These are phyloP conservation scores for Fomitopsis palustris DNA, from an alignment of 1,284 basidiomycete species.

Conservation along the genomic window DNA sequence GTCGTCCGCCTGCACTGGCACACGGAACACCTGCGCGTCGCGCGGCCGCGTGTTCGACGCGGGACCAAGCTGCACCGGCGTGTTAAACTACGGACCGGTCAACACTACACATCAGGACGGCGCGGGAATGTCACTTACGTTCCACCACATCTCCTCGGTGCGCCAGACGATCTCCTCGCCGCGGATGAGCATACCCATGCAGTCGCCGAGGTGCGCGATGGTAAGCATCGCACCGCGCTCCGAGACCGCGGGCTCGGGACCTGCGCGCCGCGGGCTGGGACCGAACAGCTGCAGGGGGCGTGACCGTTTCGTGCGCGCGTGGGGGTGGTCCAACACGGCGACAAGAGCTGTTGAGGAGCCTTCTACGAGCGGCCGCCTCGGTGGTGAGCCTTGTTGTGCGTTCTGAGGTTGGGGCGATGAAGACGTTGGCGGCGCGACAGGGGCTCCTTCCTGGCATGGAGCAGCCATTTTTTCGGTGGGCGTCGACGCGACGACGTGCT, in stretches of 20 bases:
- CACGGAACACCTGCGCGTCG: conserved; percentile 71
- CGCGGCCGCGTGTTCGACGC: conserved; percentile 64
- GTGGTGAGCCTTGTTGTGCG: too few species aligned
- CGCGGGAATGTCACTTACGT: conserved; percentile 41
- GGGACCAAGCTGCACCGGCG: conserved; percentile 86
- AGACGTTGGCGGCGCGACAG: background rate
- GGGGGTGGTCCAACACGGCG: conserved; percentile 54
- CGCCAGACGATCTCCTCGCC: conserved; percentile 81
- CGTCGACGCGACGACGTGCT: conserved; percentile 39
- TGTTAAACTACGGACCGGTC: conserved; percentile 68
- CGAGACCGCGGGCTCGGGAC: conserved; percentile 1
- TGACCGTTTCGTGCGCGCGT: conserved; percentile 9
- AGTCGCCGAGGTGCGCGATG: conserved; percentile 93
- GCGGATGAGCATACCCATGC: conserved; percentile 83
- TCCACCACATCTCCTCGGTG: conserved; percentile 93
- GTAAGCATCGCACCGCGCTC: conserved; percentile 70
- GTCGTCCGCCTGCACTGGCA: conserved; percentile 83
- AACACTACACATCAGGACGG: background rate
- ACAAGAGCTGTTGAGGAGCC: conserved; percentile 72
- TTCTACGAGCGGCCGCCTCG: conserved; percentile 39
- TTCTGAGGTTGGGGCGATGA: conserved; percentile 3
- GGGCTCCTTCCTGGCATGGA: background rate
- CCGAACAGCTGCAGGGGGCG: conserved; percentile 12
- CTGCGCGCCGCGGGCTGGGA: conserved; percentile 14
- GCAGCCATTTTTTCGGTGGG: background rate